A percentile compares a stretch with the other conserved stretches of the same genome.
These are phyloP conservation scores for Trichoderma cornu-damae DNA, from an alignment of 2,329 filamentous ascomycete genomes.

Conservation along the genomic window DNA sequence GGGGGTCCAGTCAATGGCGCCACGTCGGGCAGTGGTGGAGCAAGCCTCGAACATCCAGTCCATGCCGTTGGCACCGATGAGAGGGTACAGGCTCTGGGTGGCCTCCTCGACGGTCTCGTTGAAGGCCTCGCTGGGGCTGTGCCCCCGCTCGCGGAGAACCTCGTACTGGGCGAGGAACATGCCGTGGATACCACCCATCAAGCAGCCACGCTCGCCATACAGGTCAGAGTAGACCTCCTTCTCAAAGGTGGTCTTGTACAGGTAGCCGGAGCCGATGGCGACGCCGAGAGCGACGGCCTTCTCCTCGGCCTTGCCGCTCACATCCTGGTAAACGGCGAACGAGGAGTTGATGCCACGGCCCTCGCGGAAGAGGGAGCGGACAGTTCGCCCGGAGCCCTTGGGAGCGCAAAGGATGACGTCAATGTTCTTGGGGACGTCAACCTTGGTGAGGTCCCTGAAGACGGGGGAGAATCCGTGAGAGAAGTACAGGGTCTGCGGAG, in stretches of 20 bases:
- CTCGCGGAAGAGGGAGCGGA: conserved; percentile 97
- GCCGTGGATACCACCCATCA: conserved; percentile 99
- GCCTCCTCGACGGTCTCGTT: conserved; percentile 99
- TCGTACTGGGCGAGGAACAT: conserved; percentile 99
- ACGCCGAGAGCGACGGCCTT: conserved; percentile 96
- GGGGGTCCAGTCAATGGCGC: conserved; percentile 97
- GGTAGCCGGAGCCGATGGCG: conserved; percentile 94
- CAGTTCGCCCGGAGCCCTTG: conserved; percentile 98
- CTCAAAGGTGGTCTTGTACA: conserved; percentile 99
- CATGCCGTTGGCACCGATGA: conserved; percentile 97
- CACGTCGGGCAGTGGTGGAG: conserved; percentile 96
- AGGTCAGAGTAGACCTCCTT: conserved; percentile 99
- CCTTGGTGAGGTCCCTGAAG: conserved; percentile 99
- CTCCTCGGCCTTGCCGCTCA: conserved; percentile 96
- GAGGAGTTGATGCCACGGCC: conserved; percentile 99
- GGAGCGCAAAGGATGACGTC: conserved; percentile 99
- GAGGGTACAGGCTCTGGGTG: conserved; percentile 93
- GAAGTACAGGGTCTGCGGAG: conserved; percentile 89
- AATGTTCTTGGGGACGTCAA: conserved; percentile 90
- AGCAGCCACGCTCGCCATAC: conserved; percentile 98
- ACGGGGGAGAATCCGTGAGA: conserved; percentile 99
- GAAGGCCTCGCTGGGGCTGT: conserved; percentile 97
- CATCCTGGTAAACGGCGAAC: conserved; percentile 96
- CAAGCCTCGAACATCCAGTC: conserved; percentile 99
- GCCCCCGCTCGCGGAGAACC: conserved; percentile 96